A percentile compares a stretch with the other conserved stretches of the same genome.
These are phyloP conservation scores for Priceomyces melissophilus DNA, from an alignment of 805 yeast species.

Conservation along the genomic window DNA sequence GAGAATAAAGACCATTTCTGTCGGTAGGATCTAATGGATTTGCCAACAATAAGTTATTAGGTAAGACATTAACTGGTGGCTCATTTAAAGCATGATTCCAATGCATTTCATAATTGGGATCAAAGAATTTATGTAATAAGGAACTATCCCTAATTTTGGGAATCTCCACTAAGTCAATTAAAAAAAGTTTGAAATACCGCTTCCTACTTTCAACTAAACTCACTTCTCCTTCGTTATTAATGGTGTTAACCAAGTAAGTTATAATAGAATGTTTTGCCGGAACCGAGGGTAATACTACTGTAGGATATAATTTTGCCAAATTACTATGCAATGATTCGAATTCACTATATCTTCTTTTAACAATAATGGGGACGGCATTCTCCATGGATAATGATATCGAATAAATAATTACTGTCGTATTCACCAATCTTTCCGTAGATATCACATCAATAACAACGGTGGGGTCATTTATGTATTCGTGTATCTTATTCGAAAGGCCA, in stretches of 20 bases:
- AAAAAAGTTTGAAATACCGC: conserved; percentile 42
- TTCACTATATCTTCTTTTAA: conserved; percentile 42
- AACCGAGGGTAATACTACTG: conserved; percentile 40
- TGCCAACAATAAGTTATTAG: conserved; percentile 46
- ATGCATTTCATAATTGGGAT: conserved; percentile 46
- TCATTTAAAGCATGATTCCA: conserved; percentile 52
- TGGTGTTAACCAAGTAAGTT: conserved; percentile 37
- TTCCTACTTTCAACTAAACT: conserved; percentile 47
- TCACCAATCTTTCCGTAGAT: conserved; percentile 32
- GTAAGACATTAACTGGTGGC: conserved; percentile 43
- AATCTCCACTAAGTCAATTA: conserved; percentile 34
- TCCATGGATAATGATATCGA: conserved; percentile 25
- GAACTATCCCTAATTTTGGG: conserved; percentile 31
- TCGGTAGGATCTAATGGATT: conserved; percentile 50
- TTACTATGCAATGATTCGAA: conserved; percentile 41
- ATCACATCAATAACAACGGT: conserved; percentile 27
- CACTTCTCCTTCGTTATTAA: conserved; percentile 33
- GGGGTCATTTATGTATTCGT: conserved; percentile 24
- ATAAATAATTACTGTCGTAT: conserved; percentile 37
- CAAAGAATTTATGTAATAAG: conserved; percentile 46
- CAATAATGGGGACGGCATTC: conserved; percentile 22
- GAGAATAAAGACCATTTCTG: conserved; percentile 51
- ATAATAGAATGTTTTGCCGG: conserved; percentile 48
- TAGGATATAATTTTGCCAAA: conserved; percentile 36
- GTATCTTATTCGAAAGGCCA: conserved; percentile 28